phyloP scores from a whole-genome alignment of 768 basidiomycete genomes.

The Trametes elegans region DNA sequence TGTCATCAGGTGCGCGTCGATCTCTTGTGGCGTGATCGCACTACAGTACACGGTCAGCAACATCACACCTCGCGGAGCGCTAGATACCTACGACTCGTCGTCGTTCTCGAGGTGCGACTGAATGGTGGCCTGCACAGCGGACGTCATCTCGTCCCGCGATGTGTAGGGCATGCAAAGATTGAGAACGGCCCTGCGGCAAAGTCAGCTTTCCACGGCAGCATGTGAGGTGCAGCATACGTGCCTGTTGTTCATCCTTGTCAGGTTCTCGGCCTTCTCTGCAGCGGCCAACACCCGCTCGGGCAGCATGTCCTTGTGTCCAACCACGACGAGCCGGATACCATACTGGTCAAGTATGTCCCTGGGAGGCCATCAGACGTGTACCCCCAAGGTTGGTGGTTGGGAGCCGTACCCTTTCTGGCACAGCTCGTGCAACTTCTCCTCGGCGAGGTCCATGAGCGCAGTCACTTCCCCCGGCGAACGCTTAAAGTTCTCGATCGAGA shows the following conservation, averaged over 20 bases:
- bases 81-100: constrained; percentile 9
- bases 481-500: constrained; percentile 96
- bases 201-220: no score
- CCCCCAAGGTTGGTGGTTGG: background rate
- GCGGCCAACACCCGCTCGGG: constrained; percentile 74
- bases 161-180: constrained; percentile 94
- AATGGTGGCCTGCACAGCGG: constrained; percentile 61
- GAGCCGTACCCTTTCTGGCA: constrained; percentile 71
- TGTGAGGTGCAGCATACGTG: constrained; percentile 32
- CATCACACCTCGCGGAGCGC: no score
- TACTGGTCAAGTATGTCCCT: constrained; percentile 81
- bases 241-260: constrained; percentile 76
- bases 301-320: constrained; percentile 75
- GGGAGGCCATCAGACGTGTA: background rate
- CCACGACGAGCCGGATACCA: constrained; percentile 79
- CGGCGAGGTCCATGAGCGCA: constrained; percentile 82
- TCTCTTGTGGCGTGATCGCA: constrained; percentile 62
- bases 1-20: constrained; percentile 68
- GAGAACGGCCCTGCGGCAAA: constrained; percentile 64
- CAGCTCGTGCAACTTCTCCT: constrained; percentile 74
- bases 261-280: constrained; percentile 64
- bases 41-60: constrained; percentile 24
- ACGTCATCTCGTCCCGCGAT: constrained; percentile 87
- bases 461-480: constrained; percentile 83
- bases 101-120: constrained; percentile 38